phyloP scores from a whole-genome alignment of 805 yeast species.

The Maudiozyma saulgeensis region DNA sequence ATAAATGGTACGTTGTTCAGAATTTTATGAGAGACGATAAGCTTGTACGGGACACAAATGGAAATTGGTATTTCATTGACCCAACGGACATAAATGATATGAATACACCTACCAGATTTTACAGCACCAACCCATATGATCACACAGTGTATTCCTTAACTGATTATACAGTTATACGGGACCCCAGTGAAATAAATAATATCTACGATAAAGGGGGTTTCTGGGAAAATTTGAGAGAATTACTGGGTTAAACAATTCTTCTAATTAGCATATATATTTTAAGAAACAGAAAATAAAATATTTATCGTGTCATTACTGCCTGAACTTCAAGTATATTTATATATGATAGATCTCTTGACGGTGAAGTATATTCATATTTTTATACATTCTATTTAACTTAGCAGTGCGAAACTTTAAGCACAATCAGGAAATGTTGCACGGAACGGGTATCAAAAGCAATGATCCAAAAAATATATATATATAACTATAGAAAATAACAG shows the following conservation, averaged over 20 bases:
- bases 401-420: too few relatives aligned
- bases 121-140: constrained; percentile 27
- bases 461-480: too few relatives aligned
- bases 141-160: constrained; percentile 9
- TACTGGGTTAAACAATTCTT: background rate
- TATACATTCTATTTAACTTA: too few relatives aligned
- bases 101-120: constrained; percentile 6
- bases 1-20: constrained; percentile 61
- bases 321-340: too few relatives aligned
- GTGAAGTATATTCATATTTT: too few relatives aligned
- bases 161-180: constrained; percentile 7
- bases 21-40: constrained; percentile 36
- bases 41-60: constrained; percentile 19
- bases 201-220: constrained; percentile 26
- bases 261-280: background rate
- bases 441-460: too few relatives aligned
- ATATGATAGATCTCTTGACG: too few relatives aligned
- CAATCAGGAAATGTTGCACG: too few relatives aligned
- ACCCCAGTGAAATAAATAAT: constrained; percentile 18
- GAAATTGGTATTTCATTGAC: constrained; percentile 13
- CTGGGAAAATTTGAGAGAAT: constrained; percentile 17
- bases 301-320: background rate
- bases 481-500: too few relatives aligned
- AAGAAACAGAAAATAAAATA: background rate
- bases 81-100: constrained; percentile 2